A percentile compares a stretch with the other conserved stretches of the same genome.
Conservation (phyloP, 2,329 filamentous ascomycete genomes). For the Scleromitrula shiraiana region DNA sequence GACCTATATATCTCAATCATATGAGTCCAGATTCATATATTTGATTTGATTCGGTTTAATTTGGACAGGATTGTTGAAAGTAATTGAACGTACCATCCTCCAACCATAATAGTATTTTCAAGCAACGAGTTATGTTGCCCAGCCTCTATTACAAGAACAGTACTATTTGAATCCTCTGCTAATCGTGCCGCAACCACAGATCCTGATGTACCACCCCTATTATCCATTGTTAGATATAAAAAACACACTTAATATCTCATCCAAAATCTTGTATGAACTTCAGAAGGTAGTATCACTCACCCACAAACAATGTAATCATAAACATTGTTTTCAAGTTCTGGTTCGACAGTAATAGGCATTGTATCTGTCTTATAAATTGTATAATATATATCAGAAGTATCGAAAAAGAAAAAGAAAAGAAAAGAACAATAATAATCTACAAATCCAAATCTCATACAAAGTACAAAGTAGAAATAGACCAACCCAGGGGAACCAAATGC, state of each 20-base stretch:
- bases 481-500: too few relatives aligned
- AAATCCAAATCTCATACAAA: too few relatives aligned
- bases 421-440: too few relatives aligned
- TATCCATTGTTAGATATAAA: too few relatives aligned
- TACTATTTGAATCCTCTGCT: slow-evolving; percentile 41
- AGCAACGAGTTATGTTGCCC: slow-evolving; percentile 37
- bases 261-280: too few relatives aligned
- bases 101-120: slow-evolving; percentile 43
- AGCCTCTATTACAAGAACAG: slow-evolving; percentile 41
- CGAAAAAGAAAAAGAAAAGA: neutral
- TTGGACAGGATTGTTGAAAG: too few relatives aligned
- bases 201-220: slow-evolving; percentile 40
- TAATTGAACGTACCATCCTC: slow-evolving; percentile 33
- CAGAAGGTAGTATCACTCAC: slow-evolving; percentile 15
- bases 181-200: slow-evolving; percentile 44
- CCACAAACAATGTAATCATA: slow-evolving; percentile 27
- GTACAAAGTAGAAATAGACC: too few relatives aligned
- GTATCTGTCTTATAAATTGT: neutral
- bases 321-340: slow-evolving; percentile 10
- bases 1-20: slow-evolving; percentile 31
- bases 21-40: neutral
- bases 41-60: too few relatives aligned
- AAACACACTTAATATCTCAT: too few relatives aligned
- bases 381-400: neutral
- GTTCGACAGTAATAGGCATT: slow-evolving; percentile 15